Evolutionary conservation across 1,284 basidiomycete genomes (phyloP), one percentile per base, ranked within the genome.

Genomic region (Binderoboletus segoi): DNA sequence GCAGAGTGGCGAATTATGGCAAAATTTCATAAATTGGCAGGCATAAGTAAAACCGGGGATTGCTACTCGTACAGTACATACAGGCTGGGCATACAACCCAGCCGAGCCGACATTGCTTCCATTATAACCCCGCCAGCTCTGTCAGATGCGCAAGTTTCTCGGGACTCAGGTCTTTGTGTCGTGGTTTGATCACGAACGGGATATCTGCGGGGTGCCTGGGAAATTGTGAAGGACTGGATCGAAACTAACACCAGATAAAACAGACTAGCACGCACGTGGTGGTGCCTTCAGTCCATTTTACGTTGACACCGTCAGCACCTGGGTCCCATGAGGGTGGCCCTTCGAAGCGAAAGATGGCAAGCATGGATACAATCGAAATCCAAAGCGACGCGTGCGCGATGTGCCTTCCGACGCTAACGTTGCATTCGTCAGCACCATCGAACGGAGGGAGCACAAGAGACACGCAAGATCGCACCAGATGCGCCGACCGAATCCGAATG

Each of bases 401-500:
- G 57, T 75, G 66, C 8, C 70, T 63, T 30, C 81, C 80, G 54
- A 54, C 51, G 48, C 58, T 54, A 33, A 8, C 1, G 18, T 24
- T 45, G 5, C n/a, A 28, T 16, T 4, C 45, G 44, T 41, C 43
- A 61, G 24, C 12, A n/a, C 8, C 18, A 24, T 16, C 20, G 20
- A 41, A 35, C 21, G 13, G 4, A 43, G 28, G 11, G 7, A 35
- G 30, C 12, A 12, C 12, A 13, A 18, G 7, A 24, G 28, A 33
- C 7, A 48, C 33, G 45, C 24, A 4, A 61, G 1, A 54, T 20
- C 50, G 15, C 58, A 77, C 77, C 78, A 59, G 72, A 75, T 66
- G 11, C 80, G 72, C 23, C 75, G 66, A 28, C 81, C 81, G 59
- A 79, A 82, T 11, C 81, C 80, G 59, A 78, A 81, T 0, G 69